Evolutionary conservation across 2,329 filamentous ascomycete genomes (phyloP), one percentile per base, ranked within the genome.

Genomic region (Colletotrichum falcatum): DNA sequence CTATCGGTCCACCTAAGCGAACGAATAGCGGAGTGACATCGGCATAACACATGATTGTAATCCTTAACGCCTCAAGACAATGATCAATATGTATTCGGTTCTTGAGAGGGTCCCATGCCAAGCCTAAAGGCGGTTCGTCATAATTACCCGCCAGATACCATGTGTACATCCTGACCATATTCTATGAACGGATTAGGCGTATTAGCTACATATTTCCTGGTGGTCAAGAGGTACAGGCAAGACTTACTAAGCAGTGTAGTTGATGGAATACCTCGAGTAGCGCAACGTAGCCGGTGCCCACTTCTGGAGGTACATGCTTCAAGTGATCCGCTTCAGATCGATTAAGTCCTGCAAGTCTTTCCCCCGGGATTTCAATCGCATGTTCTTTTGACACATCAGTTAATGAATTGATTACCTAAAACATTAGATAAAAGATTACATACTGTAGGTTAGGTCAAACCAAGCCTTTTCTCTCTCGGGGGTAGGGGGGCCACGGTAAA

Each of bases 261-360:
- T 73, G 72, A 33, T 73, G 72, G 30, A 71, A 73, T 9, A 71
- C 66, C 53, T 73, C 72, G n/a, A 73, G 61, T 11, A 70, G 60
- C 28, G 37, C 56, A 48, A 65, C 72, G 28, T 73, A 72, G 14
- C 56, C 58, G 20, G 39, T 35, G 28, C 65, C 65, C 33, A 56
- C 65, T 2, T 66, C 58, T 28, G 23, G 16, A 16, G 59, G 51
- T 11, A 61, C 65, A 35, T 39, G 56, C 42, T 44, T 46, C 4
- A 66, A 35, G n/a, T 62, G 14, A 28, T 61, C 65, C 20, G 44
- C 65, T 55, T 39, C 28, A 26, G 65, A 66, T 62, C 59, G 46
- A 9, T 66, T 66, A 1, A 66, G n/a, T 8, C 59, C 56, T 9
- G 26, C 11, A 28, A 66, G 37, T 37, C 23, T 51, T 8, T 65